Conservation (phyloP, 2,329 filamentous ascomycete species). For the Penicillium paneum region DNA sequence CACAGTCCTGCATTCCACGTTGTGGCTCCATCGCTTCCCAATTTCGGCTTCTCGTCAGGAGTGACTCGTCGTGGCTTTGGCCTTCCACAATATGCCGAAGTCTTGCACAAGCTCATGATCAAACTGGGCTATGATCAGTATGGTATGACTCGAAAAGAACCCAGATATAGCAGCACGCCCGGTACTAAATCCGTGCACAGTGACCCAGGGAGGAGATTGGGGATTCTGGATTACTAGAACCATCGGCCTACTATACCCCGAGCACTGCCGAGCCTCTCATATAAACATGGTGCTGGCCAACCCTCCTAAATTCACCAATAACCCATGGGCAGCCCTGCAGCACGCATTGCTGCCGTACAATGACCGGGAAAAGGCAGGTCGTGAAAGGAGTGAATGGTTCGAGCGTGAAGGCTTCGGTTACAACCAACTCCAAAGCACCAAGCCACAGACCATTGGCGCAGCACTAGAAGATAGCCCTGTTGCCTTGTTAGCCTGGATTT, state of each 20-base stretch:
- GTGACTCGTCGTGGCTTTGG: slow-evolving; percentile 50
- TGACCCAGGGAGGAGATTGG: slow-evolving; percentile 67
- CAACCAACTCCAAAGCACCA: slow-evolving; percentile 59
- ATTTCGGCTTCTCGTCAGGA: slow-evolving; percentile 54
- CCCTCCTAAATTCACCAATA: slow-evolving; percentile 49
- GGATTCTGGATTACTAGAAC: slow-evolving; percentile 62
- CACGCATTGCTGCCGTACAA: slow-evolving; percentile 20
- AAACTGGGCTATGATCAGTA: slow-evolving; percentile 64
- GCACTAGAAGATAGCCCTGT: slow-evolving; percentile 67
- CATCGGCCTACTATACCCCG: slow-evolving; percentile 59
- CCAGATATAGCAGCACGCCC: not conserved
- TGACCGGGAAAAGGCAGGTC: slow-evolving; percentile 16
- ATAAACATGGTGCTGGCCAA: slow-evolving; percentile 56
- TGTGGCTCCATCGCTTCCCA: slow-evolving; percentile 54
- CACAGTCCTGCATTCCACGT: slow-evolving; percentile 50
- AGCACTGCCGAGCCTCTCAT: slow-evolving; percentile 58
- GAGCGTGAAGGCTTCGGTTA: slow-evolving; percentile 47
- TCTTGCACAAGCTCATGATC: slow-evolving; percentile 65
- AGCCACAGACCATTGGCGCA: slow-evolving; percentile 70
- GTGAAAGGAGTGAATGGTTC: slow-evolving; percentile 19
- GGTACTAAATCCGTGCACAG: slow-evolving; percentile 8
- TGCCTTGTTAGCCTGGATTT: slow-evolving; percentile 71
- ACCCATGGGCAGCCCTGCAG: slow-evolving; percentile 54
- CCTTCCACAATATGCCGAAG: slow-evolving; percentile 62
- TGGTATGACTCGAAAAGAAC: slow-evolving; percentile 26